Percentiles rank a stretch among this genome's conserved stretches.
Conservation (phyloP, 495 filamentous ascomycete genomes). For the Cercophora newfieldiana region DNA sequence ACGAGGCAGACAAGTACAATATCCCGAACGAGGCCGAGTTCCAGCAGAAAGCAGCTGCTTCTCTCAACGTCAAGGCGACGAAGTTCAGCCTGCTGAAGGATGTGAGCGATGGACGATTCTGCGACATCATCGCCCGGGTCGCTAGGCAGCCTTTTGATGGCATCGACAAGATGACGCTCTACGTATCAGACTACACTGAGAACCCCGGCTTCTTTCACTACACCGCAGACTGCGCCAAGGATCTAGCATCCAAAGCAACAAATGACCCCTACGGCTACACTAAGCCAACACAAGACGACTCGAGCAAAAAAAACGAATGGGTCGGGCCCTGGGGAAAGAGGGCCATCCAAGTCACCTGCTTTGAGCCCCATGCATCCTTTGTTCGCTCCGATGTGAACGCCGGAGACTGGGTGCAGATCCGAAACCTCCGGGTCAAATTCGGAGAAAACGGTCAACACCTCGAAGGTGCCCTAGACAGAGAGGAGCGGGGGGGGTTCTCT, state of each 20-base stretch:
- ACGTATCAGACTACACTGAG: slow-evolving; percentile 84
- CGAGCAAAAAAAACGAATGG: slow-evolving; percentile 48
- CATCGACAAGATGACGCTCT: slow-evolving; percentile 58
- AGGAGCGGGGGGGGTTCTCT: slow-evolving; percentile 51
- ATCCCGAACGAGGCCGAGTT: slow-evolving; percentile 51
- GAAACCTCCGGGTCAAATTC: slow-evolving; percentile 71
- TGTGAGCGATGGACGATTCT: slow-evolving; percentile 55
- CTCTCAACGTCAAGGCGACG: slow-evolving; percentile 51
- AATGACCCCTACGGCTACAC: slow-evolving; percentile 38
- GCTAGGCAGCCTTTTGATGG: slow-evolving; percentile 60
- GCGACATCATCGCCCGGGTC: slow-evolving; percentile 76
- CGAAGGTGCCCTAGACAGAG: slow-evolving; percentile 72
- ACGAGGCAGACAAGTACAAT: slow-evolving; percentile 40
- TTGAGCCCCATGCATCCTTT: slow-evolving; percentile 63
- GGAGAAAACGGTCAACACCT: slow-evolving; percentile 53
- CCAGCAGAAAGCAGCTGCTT: slow-evolving; percentile 39
- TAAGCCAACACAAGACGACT: background rate
- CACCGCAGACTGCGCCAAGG: slow-evolving; percentile 43
- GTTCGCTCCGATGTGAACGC: slow-evolving; percentile 56
- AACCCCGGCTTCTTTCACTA: slow-evolving; percentile 63
- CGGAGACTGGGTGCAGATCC: slow-evolving; percentile 62
- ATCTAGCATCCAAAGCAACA: slow-evolving; percentile 25
- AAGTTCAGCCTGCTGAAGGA: slow-evolving; percentile 70
- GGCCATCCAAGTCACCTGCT: slow-evolving; percentile 71
- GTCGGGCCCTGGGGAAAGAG: slow-evolving; percentile 74